phyloP scores from a whole-genome alignment of 1,284 basidiomycete genomes.

The Fistulina hepatica region DNA sequence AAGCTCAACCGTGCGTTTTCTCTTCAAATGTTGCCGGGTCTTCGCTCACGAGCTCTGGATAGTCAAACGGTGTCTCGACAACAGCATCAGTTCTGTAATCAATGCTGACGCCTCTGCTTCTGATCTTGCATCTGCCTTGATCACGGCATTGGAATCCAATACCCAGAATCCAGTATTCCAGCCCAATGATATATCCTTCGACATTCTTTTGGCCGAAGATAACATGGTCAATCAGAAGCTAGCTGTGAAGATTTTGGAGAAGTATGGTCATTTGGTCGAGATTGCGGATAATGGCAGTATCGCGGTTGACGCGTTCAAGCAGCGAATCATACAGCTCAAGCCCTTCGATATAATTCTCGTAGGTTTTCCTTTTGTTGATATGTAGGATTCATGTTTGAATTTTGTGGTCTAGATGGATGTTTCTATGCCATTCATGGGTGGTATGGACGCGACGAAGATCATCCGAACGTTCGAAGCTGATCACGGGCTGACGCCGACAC shows the following conservation, averaged over 20 bases:
- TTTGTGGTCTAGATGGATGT: conserved; percentile 84
- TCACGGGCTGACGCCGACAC: conserved; percentile 63
- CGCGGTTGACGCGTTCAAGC: conserved; percentile 84
- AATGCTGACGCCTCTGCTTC: conserved; percentile 85
- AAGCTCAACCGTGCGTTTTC: conserved; percentile 59
- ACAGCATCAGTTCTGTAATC: conserved; percentile 83
- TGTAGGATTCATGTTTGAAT: neutral
- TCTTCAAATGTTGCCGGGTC: conserved; percentile 3
- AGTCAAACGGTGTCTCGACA: conserved; percentile 89
- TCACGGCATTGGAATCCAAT: conserved; percentile 91
- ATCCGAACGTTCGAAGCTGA: conserved; percentile 76
- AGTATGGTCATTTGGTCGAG: conserved; percentile 92
- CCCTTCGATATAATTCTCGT: conserved; percentile 85
- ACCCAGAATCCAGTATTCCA: conserved; percentile 73
- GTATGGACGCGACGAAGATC: conserved; percentile 80
- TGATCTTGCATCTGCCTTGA: conserved; percentile 86
- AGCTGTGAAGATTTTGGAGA: conserved; percentile 94
- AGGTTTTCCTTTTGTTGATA: conserved; percentile 15
- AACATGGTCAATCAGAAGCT: conserved; percentile 97
- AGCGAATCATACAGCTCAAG: conserved; percentile 54
- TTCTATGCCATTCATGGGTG: conserved; percentile 96
- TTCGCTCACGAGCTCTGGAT: conserved; percentile 9
- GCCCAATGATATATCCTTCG: conserved; percentile 79
- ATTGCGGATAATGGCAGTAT: conserved; percentile 96
- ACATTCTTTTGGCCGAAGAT: conserved; percentile 96